A percentile compares a stretch with the other conserved stretches of the same genome.
Evolutionary conservation across 2,329 filamentous ascomycete species (phyloP).

Genomic region (Trichothecium sympodiale): DNA sequence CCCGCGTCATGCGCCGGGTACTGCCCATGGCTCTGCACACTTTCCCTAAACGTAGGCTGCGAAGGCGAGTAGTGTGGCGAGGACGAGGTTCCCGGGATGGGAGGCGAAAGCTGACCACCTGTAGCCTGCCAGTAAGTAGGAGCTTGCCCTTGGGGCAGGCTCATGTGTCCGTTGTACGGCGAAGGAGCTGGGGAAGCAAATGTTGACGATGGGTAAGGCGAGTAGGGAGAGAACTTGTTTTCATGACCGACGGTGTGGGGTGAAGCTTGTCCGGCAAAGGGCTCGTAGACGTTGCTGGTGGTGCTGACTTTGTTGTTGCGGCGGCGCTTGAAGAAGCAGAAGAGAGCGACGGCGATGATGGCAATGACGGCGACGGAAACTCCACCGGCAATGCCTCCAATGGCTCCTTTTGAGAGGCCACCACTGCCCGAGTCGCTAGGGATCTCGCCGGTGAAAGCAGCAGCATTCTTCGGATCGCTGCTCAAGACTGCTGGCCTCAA

Average conservation of each 20-base stretch:
- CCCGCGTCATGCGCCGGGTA: no score
- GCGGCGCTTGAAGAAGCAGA: slow-evolving; percentile 7
- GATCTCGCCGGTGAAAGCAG: slow-evolving; percentile 1
- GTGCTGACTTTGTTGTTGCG: slow-evolving; percentile 2
- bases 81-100: no score
- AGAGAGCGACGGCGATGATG: slow-evolving; percentile 15
- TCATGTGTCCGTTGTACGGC: neutral
- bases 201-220: neutral
- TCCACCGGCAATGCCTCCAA: slow-evolving; percentile 25
- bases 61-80: neutral
- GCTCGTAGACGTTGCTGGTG: neutral
- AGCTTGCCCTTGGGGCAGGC: no score
- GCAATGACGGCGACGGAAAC: slow-evolving; percentile 18
- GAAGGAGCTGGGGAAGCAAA: neutral
- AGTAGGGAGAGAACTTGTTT: neutral
- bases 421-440: slow-evolving; percentile 6
- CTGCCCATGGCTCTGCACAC: neutral
- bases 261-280: slow-evolving; percentile 2
- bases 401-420: slow-evolving; percentile 20
- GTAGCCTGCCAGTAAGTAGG: no score
- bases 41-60: slow-evolving; percentile 1
- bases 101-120: no score
- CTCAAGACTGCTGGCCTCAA: slow-evolving; percentile 5
- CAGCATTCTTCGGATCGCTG: slow-evolving; percentile 1
- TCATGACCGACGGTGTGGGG: neutral